Conservation (phyloP, 2,329 filamentous ascomycete genomes). For the Setomelanomma holmii region DNA sequence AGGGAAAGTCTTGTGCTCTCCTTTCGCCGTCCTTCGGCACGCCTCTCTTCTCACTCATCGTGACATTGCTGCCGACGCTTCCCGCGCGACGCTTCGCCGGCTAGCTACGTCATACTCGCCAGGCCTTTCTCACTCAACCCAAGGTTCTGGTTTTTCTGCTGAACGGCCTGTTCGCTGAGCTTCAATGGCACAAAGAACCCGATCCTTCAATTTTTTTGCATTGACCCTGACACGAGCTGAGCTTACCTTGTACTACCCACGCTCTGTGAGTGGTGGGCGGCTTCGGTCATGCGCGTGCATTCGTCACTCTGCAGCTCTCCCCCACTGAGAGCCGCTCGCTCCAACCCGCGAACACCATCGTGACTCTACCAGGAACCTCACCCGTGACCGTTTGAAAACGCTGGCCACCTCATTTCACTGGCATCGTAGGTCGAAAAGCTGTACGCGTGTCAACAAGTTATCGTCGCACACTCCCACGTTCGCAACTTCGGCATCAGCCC, state of each 20-base stretch:
- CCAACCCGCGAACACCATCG: conserved; percentile 8
- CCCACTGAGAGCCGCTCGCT: not conserved
- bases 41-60: not conserved
- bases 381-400: not conserved
- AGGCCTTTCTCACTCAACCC: not conserved
- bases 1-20: not conserved
- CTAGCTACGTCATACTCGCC: not conserved
- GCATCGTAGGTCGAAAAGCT: no score
- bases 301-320: not conserved
- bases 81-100: not conserved
- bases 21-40: not conserved
- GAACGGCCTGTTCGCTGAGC: conserved; percentile 3
- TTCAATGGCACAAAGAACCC: conserved; percentile 19
- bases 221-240: conserved; percentile 11
- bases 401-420: no score
- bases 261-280: conserved; percentile 26
- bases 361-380: conserved; percentile 1
- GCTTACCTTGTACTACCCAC: conserved; percentile 5
- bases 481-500: not conserved
- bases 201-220: conserved; percentile 11
- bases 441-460: no score
- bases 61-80: not conserved
- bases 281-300: conserved; percentile 14
- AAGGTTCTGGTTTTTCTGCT: not conserved
- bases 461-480: not conserved